These are phyloP conservation scores for Isabelozyma gotoi DNA, from an alignment of 805 yeast species.

Conservation along the genomic window DNA sequence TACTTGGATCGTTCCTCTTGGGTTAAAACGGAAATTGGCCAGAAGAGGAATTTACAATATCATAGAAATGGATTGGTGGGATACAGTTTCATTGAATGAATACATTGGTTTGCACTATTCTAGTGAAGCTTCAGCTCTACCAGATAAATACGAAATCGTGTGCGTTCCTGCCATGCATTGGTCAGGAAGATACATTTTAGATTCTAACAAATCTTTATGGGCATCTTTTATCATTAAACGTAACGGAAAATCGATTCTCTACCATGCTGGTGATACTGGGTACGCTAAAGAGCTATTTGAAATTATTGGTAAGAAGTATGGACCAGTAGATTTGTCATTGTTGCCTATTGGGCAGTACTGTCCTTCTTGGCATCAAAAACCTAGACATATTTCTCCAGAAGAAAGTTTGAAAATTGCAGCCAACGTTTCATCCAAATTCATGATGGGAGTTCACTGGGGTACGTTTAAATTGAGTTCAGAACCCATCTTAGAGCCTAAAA, in stretches of 20 bases:
- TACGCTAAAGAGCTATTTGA: constrained; percentile 72
- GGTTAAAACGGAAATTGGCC: constrained; percentile 61
- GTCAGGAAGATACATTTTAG: constrained; percentile 85
- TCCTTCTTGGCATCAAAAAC: constrained; percentile 91
- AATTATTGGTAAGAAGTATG: constrained; percentile 62
- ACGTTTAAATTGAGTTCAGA: constrained; percentile 89
- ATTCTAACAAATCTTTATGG: constrained; percentile 83
- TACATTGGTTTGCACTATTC: constrained; percentile 34
- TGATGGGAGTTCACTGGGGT: constrained; percentile 96
- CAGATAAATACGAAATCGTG: constrained; percentile 69
- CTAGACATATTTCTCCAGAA: constrained; percentile 81
- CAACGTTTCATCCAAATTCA: constrained; percentile 57
- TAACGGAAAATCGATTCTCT: constrained; percentile 68
- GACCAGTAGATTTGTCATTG: constrained; percentile 59
- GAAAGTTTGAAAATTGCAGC: constrained; percentile 71
- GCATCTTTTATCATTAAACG: constrained; percentile 75
- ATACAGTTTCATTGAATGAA: constrained; percentile 37
- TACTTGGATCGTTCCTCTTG: constrained; percentile 86
- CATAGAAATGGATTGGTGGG: constrained; percentile 94
- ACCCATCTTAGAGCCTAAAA: constrained; percentile 81
- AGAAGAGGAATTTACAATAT: constrained; percentile 59
- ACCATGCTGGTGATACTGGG: constrained; percentile 96
- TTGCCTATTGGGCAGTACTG: constrained; percentile 94
- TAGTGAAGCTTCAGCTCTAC: constrained; percentile 18
- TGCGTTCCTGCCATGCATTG: constrained; percentile 97